Conservation (phyloP, 2,329 filamentous ascomycete genomes). For the Didymella arachidicola region DNA sequence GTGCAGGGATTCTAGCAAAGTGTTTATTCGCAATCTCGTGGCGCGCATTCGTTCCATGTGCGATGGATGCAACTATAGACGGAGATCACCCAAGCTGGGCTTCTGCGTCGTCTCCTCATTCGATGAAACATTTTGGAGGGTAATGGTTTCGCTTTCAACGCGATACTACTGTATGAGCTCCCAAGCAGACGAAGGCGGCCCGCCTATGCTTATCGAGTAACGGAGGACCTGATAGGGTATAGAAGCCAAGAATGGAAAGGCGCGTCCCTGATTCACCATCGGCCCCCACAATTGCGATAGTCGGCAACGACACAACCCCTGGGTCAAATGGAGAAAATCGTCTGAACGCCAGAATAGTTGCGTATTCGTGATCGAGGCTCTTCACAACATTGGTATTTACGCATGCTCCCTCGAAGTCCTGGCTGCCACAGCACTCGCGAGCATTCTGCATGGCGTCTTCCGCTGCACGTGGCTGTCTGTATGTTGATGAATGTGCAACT, state of each 20-base stretch:
- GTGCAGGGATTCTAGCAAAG: too few species aligned
- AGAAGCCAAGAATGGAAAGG: constrained; percentile 10
- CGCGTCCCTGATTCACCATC: constrained; percentile 15
- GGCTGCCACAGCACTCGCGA: background rate
- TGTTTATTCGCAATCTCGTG: constrained; percentile 10
- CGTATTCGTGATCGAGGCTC: background rate
- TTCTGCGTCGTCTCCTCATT: constrained; percentile 1
- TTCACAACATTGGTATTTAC: background rate
- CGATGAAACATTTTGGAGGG: background rate
- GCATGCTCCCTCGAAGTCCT: background rate
- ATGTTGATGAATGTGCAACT: background rate
- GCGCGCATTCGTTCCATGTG: constrained; percentile 2
- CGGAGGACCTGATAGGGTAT: constrained; percentile 2
- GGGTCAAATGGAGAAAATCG: background rate
- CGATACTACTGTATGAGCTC: background rate
- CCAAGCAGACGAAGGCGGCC: background rate
- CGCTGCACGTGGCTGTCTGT: background rate
- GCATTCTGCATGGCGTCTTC: background rate
- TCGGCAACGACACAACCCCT: constrained; percentile 2
- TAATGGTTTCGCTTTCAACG: background rate
- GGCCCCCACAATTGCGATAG: constrained; percentile 21
- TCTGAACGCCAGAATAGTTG: constrained; percentile 13
- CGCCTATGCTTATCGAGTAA: constrained; percentile 5
- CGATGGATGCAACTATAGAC: constrained; percentile 9
- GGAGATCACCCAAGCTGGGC: constrained; percentile 1